phyloP scores from a whole-genome alignment of 2,329 filamentous ascomycete genomes.

The Penicillium olsonii region DNA sequence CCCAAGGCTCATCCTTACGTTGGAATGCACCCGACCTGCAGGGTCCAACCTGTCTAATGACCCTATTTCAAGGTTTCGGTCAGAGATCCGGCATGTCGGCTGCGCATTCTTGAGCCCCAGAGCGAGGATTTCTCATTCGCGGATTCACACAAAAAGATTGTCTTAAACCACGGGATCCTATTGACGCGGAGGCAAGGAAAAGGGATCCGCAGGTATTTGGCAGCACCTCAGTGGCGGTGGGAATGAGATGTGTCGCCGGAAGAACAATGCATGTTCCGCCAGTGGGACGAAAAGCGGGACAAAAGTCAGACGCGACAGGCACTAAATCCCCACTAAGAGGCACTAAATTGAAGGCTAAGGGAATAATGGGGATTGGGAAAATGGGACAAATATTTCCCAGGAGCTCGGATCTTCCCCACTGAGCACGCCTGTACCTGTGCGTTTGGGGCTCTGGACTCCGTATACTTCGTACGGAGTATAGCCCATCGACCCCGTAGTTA shows the following conservation, averaged over 20 bases:
- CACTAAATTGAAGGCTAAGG: not conserved
- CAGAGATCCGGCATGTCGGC: constrained; percentile 4
- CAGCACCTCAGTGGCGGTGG: not conserved
- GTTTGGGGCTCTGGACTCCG: not conserved
- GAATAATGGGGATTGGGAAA: not conserved
- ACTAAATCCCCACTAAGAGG: not conserved
- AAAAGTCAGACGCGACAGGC: not conserved
- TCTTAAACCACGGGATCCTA: no score
- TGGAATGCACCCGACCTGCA: constrained; percentile 3
- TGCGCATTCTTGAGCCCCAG: not conserved
- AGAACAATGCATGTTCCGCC: not conserved
- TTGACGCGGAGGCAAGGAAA: no score
- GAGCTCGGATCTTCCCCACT: constrained; percentile 2
- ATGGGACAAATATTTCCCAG: constrained; percentile 1
- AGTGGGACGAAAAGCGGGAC: not conserved
- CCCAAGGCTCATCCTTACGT: not conserved
- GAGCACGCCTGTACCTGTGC: not conserved
- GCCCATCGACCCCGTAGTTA: no score
- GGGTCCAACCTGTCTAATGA: constrained; percentile 6
- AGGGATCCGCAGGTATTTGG: not conserved
- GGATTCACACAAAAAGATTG: not conserved
- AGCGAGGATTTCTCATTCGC: not conserved
- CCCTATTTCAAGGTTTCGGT: not conserved
- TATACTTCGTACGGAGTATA: not conserved
- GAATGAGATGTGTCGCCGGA: constrained; percentile 3